A percentile compares a stretch with the other conserved stretches of the same genome.
Evolutionary conservation across 352 stramenopile species (phyloP).

Genomic region (Bremia lactucae): DNA sequence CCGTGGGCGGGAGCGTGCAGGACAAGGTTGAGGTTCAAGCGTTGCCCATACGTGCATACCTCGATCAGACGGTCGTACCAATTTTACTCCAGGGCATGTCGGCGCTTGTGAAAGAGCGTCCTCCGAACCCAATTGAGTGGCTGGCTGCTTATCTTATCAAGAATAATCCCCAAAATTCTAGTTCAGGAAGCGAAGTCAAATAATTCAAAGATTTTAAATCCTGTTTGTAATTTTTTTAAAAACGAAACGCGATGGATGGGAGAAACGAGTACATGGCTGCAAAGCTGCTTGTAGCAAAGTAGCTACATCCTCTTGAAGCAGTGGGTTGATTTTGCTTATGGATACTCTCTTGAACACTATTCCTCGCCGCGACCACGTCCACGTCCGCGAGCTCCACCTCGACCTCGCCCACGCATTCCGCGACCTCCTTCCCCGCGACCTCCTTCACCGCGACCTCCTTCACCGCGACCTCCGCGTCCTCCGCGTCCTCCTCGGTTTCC

Average conservation of each 20-base stretch:
- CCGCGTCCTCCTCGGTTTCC: slow-evolving; percentile 33
- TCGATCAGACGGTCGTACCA: slow-evolving; percentile 98
- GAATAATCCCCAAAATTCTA: slow-evolving; percentile 90
- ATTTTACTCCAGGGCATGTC: slow-evolving; percentile 97
- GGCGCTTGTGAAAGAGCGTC: slow-evolving; percentile 94
- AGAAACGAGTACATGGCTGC: no score
- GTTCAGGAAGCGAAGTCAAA: slow-evolving; percentile 39
- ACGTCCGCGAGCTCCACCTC: slow-evolving; percentile 29
- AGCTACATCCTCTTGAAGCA: no score
- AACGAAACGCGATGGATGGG: no score
- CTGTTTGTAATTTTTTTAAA: no score
- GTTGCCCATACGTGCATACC: slow-evolving; percentile 94
- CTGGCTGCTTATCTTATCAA: slow-evolving; percentile 93
- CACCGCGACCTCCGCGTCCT: slow-evolving; percentile 29
- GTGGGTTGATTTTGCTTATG: no score
- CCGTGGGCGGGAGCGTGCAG: slow-evolving; percentile 58
- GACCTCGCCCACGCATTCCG: slow-evolving; percentile 22
- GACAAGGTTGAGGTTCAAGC: slow-evolving; percentile 87
- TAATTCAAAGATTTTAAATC: slow-evolving; percentile 33
- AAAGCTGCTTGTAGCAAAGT: neutral
- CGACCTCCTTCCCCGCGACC: slow-evolving; percentile 26
- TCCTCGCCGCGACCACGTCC: slow-evolving; percentile 31
- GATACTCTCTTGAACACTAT: no score
- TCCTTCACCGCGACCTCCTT: slow-evolving; percentile 16
- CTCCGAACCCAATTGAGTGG: slow-evolving; percentile 95